Base-by-base conservation (phyloP, 306 rosid species). In the Myrica gale region DNA sequence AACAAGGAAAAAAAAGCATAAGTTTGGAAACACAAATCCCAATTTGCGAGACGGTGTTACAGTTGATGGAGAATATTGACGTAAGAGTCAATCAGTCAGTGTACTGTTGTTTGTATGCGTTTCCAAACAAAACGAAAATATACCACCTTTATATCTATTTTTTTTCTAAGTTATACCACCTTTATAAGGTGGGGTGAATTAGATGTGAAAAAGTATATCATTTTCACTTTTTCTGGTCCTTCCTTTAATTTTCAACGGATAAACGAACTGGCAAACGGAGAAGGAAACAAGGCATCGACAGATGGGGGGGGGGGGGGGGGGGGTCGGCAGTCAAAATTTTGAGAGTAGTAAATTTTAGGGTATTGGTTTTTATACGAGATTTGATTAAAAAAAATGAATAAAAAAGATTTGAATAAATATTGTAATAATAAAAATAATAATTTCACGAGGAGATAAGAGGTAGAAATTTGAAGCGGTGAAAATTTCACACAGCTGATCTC, bases 111-210 rank as follows among this genome's bases (percentile, higher is more conserved):
- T n/a, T 69, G 77, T 26, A 69, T 81, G 85, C 84, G 87, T 47
- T 19, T 56, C 41, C 69, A 66, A 73, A 51, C 45, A 39, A 84
- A 47, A 71, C 70, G 60, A 21, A 83, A 73, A 65, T 5, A 52
- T 75, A 81, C 78, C 21, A 74, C 86, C 82, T 82, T 77, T 76
- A 50, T 21, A 45, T n/a, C n/a, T n/a, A n/a, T n/a, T n/a, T n/a
- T n/a, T n/a, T n/a, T n/a, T n/a, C n/a, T n/a, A n/a, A n/a, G n/a
- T n/a, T 5, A 52, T 75, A 81, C 78, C 21, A 74, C 86, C 82
- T 82, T 77, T 76, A 50, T 21, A 45, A 57, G 48, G 48, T 21
- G 75, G 32, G 63, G 72, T 44, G 67, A 66, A 26, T 61, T 62
- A 76, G 74, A 76, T 68, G 67, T 68, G 32, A 57, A 46, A 57